Evolutionary conservation across 495 filamentous ascomycete species (phyloP), one percentile per base, ranked within the genome.

Genomic region (Aspergillus mulundensis): DNA sequence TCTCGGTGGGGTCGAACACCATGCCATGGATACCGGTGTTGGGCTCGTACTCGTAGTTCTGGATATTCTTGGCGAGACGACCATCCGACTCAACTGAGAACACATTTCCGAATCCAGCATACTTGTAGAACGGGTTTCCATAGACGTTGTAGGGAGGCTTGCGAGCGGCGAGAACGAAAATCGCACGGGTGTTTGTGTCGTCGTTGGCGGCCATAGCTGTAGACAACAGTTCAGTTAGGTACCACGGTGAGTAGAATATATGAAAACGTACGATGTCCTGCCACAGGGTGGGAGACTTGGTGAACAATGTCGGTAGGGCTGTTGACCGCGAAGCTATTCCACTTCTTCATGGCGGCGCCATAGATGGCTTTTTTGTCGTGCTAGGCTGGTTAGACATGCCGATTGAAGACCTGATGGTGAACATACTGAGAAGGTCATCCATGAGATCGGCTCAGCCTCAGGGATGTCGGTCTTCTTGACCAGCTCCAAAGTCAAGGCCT

Each of bases 341-440:
- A 94, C 70, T 88, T 90, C 75, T 94, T 94, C 88, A 91, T 90
- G 56, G 87, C 85, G 5, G 88, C 85, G 61, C 89, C 89, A 70
- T 92, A 94, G 59, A 94, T 86, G 68, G 88, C 84, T 70, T 90
- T 90, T 69, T 85, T 87, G 53, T 80, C 75, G 66, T 94, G 88
- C 79, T 88, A 64, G 50, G 49, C 41, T 25, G 38, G 57, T 38
- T 18, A 36, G 34, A 40, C 10, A 28, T 10, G 28, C 32, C 20
- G 43, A 41, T 54, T 25, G 25, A 36, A 38, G 12, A 28, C 18
- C 48, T 11, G 5, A 7, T 36, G 11, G 2, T 14, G 40, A 24
- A 18, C 48, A 69, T 75, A 88, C 87, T 64, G 89, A 86, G 63
- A 92, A 90, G 39, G 87, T 86, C 85, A 94, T 91, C 89, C 89